These are phyloP conservation scores for Silene conica DNA, from an alignment of 148 eudicot genomes.

Conservation along the genomic window DNA sequence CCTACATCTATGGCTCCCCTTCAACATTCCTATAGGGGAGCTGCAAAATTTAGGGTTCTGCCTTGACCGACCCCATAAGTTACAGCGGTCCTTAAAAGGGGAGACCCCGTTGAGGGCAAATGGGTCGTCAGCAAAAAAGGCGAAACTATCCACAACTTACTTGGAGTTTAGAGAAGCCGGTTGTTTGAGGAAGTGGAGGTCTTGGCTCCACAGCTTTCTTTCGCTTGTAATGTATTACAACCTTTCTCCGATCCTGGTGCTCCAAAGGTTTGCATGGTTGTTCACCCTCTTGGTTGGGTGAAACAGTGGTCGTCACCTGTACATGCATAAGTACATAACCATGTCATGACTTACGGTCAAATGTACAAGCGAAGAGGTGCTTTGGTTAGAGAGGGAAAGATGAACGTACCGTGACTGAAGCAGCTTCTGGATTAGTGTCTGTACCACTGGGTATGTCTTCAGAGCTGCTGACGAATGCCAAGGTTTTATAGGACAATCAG, in stretches of 20 bases:
- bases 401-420: slow-evolving; percentile 30
- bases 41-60: slow-evolving; percentile 5
- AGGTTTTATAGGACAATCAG: background rate
- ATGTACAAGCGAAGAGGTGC: background rate
- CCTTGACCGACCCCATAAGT: background rate
- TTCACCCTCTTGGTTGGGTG: slow-evolving; percentile 6
- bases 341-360: background rate
- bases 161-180: slow-evolving; percentile 25
- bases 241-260: slow-evolving; percentile 13
- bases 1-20: slow-evolving; percentile 13
- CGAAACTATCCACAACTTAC: slow-evolving; percentile 36
- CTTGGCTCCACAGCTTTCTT: slow-evolving; percentile 38
- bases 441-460: slow-evolving; percentile 19
- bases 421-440: slow-evolving; percentile 20
- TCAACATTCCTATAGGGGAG: background rate
- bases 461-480: slow-evolving; percentile 26
- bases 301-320: slow-evolving; percentile 32
- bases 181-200: slow-evolving; percentile 19
- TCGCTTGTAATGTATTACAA: slow-evolving; percentile 39
- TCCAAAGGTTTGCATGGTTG: slow-evolving; percentile 18
- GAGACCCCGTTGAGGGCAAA: background rate
- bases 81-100: background rate
- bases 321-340: slow-evolving; percentile 5
- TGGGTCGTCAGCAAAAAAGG: background rate
- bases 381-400: background rate